A percentile compares a stretch with the other conserved stretches of the same genome.
phyloP scores from a whole-genome alignment of 106 monocot species.

The Allium sativum region DNA sequence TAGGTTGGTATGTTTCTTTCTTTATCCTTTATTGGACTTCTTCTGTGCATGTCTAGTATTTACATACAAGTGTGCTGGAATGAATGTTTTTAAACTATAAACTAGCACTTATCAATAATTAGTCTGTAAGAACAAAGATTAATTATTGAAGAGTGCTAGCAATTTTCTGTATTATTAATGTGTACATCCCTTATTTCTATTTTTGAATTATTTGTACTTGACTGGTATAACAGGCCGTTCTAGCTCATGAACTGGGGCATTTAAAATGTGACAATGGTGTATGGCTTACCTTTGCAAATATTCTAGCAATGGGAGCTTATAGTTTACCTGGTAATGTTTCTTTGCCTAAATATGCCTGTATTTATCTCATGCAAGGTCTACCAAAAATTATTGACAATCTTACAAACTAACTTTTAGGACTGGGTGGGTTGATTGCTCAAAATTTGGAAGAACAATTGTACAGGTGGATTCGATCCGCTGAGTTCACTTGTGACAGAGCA shows the following conservation, averaged over 20 bases:
- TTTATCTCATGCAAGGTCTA: not conserved
- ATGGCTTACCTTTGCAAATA: slow-evolving; percentile 96
- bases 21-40: no score
- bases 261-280: slow-evolving; percentile 96
- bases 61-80: no score
- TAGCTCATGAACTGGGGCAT: slow-evolving; percentile 95
- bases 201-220: not conserved
- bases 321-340: slow-evolving; percentile 63
- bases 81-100: no score
- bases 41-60: no score
- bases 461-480: slow-evolving; percentile 88
- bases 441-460: slow-evolving; percentile 82
- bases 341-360: not conserved
- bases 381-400: not conserved
- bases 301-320: slow-evolving; percentile 77
- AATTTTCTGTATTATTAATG: no score
- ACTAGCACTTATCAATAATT: no score
- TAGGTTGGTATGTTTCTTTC: no score
- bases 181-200: not conserved
- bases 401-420: slow-evolving; percentile 28
- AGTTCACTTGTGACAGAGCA: slow-evolving; percentile 92
- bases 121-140: no score
- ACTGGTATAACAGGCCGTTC: slow-evolving; percentile 59
- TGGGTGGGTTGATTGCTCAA: slow-evolving; percentile 68
- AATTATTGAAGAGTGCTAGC: no score